Conservation (phyloP, 2,329 filamentous ascomycete genomes). For the Xylaria sp. region DNA sequence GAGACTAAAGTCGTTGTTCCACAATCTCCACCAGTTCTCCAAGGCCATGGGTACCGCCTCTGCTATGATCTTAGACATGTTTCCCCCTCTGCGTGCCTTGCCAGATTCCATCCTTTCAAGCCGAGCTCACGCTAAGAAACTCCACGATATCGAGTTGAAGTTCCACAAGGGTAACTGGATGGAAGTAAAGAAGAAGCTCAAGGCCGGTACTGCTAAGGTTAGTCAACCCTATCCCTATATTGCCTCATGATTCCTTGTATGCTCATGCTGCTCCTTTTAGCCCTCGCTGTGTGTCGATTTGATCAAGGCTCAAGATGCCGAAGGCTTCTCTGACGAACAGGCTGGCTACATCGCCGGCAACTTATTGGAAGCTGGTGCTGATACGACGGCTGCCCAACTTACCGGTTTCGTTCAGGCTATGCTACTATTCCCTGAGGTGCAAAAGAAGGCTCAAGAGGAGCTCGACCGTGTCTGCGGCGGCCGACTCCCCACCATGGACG, state of each 20-base stretch:
- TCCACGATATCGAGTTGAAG: slow-evolving; percentile 37
- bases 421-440: slow-evolving; percentile 54
- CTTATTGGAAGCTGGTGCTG: slow-evolving; percentile 51
- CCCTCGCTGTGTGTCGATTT: slow-evolving; percentile 46
- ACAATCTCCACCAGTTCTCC: slow-evolving; percentile 42
- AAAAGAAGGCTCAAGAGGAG: slow-evolving; percentile 43
- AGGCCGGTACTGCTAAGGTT: slow-evolving; percentile 42
- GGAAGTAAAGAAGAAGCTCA: slow-evolving; percentile 42
- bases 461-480: slow-evolving; percentile 58
- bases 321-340: slow-evolving; percentile 51
- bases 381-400: slow-evolving; percentile 56
- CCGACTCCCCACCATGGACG: slow-evolving; percentile 56
- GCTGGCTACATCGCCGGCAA: slow-evolving; percentile 50
- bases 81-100: slow-evolving; percentile 37
- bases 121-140: slow-evolving; percentile 37
- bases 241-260: background rate
- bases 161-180: slow-evolving; percentile 42
- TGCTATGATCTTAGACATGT: slow-evolving; percentile 41
- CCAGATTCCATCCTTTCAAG: slow-evolving; percentile 36
- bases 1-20: slow-evolving; percentile 44
- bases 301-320: slow-evolving; percentile 47
- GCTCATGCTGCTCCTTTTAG: slow-evolving; percentile 34
- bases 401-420: slow-evolving; percentile 58
- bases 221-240: background rate
- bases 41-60: slow-evolving; percentile 42